A percentile compares a stretch with the other conserved stretches of the same genome.
phyloP scores from a whole-genome alignment of 2,329 filamentous ascomycete species.

The Alternaria triticina region DNA sequence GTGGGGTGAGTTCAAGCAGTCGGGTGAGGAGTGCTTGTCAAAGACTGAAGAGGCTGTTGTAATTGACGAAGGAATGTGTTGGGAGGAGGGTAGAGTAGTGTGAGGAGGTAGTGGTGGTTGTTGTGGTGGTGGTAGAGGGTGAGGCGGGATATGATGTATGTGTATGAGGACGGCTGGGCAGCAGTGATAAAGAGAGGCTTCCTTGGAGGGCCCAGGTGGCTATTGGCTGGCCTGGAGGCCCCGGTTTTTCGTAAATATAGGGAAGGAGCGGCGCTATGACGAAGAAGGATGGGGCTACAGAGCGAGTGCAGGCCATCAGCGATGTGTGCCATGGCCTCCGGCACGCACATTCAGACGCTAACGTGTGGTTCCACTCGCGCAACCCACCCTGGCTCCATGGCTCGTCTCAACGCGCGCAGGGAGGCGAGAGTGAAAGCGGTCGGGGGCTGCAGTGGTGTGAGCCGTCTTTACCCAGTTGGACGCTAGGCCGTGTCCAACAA shows the following conservation, averaged over 20 bases:
- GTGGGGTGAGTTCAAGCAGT: constrained; percentile 4
- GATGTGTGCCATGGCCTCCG: constrained; percentile 34
- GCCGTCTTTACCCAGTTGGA: constrained; percentile 19
- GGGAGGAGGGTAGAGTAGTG: constrained; percentile 22
- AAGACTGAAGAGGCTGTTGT: constrained; percentile 20
- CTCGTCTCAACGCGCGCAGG: constrained; percentile 25
- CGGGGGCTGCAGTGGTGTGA: constrained; percentile 25
- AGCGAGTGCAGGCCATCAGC: constrained; percentile 36
- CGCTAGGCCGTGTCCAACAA: constrained; percentile 28
- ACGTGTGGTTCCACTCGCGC: constrained; percentile 29
- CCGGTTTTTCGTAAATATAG: constrained; percentile 48
- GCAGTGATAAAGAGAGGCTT: constrained; percentile 40
- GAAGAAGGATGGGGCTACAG: constrained; percentile 44
- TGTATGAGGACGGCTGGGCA: constrained; percentile 45
- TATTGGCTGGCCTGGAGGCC: constrained; percentile 37
- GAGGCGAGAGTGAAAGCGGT: constrained; percentile 32
- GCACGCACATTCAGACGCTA: constrained; percentile 31
- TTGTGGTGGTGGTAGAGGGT: constrained; percentile 24
- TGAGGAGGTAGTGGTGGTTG: constrained; percentile 3
- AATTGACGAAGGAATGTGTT: constrained; percentile 31
- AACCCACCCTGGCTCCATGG: constrained; percentile 23
- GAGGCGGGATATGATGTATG: constrained; percentile 49
- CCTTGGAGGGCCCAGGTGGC: constrained; percentile 20
- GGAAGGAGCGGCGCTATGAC: constrained; percentile 48
- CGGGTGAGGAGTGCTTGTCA: constrained; percentile 12